A percentile compares a stretch with the other conserved stretches of the same genome.
Evolutionary conservation across 2,329 filamentous ascomycete species (phyloP).

Genomic region (Penicillium sp.): DNA sequence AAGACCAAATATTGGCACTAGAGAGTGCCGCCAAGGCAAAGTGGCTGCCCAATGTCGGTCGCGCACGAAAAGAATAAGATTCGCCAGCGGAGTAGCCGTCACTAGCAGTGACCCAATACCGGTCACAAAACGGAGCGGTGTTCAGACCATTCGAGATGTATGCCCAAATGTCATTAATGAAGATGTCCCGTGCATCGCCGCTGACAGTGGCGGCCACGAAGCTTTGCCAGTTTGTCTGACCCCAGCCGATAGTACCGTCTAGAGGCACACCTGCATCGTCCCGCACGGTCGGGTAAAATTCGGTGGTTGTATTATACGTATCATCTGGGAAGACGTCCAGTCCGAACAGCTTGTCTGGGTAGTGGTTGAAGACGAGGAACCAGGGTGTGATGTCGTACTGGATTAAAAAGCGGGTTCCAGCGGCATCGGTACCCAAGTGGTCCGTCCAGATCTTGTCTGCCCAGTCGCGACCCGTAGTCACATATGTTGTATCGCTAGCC

Average conservation of each 20-base stretch:
- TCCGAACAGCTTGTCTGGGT: conserved; percentile 36
- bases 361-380: conserved; percentile 40
- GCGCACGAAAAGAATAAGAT: conserved; percentile 28
- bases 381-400: conserved; percentile 32
- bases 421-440: conserved; percentile 30
- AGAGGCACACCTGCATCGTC: conserved; percentile 34
- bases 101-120: conserved; percentile 32
- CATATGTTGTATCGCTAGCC: conserved; percentile 34
- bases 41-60: conserved; percentile 38
- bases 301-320: conserved; percentile 33
- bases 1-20: conserved; percentile 19
- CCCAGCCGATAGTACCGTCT: conserved; percentile 34
- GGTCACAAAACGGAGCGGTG: conserved; percentile 37
- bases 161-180: conserved; percentile 34
- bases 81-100: conserved; percentile 21
- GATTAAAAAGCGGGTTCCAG: conserved; percentile 37
- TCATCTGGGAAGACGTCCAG: conserved; percentile 36
- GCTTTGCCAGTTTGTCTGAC: conserved; percentile 42
- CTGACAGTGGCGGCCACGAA: conserved; percentile 32
- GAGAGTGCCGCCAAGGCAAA: conserved; percentile 37
- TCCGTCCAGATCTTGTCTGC: conserved; percentile 33
- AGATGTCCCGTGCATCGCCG: conserved; percentile 20
- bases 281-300: conserved; percentile 36
- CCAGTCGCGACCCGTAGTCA: conserved; percentile 30
- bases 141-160: conserved; percentile 39